Percentiles rank a stretch among this genome's conserved stretches.
These are phyloP conservation scores for Aspergillus japonicus DNA, from an alignment of 2,329 filamentous ascomycete species.

Conservation along the genomic window DNA sequence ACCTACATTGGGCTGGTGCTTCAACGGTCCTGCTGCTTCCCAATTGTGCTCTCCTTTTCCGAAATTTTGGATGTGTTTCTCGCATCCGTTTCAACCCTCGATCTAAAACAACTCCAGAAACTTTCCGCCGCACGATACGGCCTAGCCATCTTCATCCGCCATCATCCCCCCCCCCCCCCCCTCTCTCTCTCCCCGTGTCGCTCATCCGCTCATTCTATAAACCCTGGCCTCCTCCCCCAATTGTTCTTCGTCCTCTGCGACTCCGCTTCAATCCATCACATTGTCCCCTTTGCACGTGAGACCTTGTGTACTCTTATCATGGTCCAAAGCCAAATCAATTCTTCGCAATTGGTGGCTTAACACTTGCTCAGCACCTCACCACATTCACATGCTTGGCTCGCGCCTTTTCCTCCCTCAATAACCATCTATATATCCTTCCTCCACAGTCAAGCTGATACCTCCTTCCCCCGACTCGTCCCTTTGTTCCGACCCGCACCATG, in stretches of 20 bases:
- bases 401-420: not conserved
- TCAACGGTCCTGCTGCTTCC: not conserved
- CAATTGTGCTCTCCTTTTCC: not conserved
- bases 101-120: slow-evolving; percentile 16
- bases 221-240: not conserved
- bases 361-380: slow-evolving; percentile 10
- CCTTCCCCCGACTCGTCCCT: slow-evolving; percentile 7
- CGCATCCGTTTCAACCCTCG: slow-evolving; percentile 8
- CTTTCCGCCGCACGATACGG: slow-evolving; percentile 8
- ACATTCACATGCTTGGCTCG: slow-evolving; percentile 1
- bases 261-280: not conserved
- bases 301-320: slow-evolving; percentile 12
- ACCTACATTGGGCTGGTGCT: slow-evolving; percentile 5
- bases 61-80: slow-evolving; percentile 3
- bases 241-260: not conserved
- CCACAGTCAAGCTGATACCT: not conserved
- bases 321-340: slow-evolving; percentile 13
- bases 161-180: not conserved
- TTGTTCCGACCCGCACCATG: slow-evolving; percentile 15
- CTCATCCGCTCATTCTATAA: not conserved
- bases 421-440: not conserved
- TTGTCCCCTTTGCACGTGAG: not conserved
- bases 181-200: not conserved
- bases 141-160: not conserved
- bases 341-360: slow-evolving; percentile 18